A percentile compares a stretch with the other conserved stretches of the same genome.
These are phyloP conservation scores for Dactylellina parvicollis DNA, from an alignment of 2,329 filamentous ascomycete genomes.

Conservation along the genomic window DNA sequence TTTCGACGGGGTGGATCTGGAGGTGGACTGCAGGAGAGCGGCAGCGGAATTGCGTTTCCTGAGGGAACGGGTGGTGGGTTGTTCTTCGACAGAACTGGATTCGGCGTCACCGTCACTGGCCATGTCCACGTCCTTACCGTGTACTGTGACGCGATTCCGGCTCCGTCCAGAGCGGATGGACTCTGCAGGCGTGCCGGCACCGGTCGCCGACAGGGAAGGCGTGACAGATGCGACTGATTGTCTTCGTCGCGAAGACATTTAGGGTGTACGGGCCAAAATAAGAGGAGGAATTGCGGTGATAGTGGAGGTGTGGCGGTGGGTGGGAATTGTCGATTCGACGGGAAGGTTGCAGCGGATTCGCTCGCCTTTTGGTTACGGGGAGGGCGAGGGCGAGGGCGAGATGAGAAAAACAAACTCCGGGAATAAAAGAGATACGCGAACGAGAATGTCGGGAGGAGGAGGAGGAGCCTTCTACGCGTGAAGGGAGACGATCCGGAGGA, in stretches of 20 bases:
- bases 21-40: constrained; percentile 44
- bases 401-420: constrained; percentile 49
- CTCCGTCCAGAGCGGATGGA: constrained; percentile 43
- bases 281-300: background rate
- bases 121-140: constrained; percentile 54
- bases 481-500: constrained; percentile 6
- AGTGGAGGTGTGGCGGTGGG: background rate
- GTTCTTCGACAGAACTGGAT: constrained; percentile 43
- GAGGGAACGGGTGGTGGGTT: constrained; percentile 34
- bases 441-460: constrained; percentile 25
- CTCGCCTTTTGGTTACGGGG: no score
- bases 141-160: constrained; percentile 51
- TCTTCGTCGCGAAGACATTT: constrained; percentile 53
- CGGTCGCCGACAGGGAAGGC: constrained; percentile 46
- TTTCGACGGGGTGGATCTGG: constrained; percentile 44
- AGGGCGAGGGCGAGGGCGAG: constrained; percentile 13
- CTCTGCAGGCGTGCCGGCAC: constrained; percentile 49
- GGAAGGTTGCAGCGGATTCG: no score
- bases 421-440: constrained; percentile 47
- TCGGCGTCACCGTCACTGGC: constrained; percentile 48
- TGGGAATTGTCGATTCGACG: no score
- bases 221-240: constrained; percentile 50
- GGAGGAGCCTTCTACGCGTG: constrained; percentile 19
- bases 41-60: constrained; percentile 52
- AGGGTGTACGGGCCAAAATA: background rate